phyloP scores from a whole-genome alignment of 2,329 filamentous ascomycete genomes.

The Aspergillus oerlinghausenensis region DNA sequence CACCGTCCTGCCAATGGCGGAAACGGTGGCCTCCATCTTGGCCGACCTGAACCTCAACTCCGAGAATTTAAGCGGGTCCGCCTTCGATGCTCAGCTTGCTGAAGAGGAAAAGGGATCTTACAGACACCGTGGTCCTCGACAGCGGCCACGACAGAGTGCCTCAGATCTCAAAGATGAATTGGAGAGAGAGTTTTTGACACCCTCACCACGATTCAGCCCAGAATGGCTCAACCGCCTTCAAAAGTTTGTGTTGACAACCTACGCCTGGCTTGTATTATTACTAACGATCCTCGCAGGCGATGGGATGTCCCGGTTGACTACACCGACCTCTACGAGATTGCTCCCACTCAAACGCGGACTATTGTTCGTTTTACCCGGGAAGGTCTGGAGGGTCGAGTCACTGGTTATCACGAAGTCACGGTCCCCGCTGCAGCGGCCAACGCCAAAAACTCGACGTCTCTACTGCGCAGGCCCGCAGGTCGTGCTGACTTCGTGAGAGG shows the following conservation, averaged over 20 bases:
- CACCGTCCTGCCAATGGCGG: conserved; percentile 18
- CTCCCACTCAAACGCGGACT: conserved; percentile 89
- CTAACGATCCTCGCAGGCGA: conserved; percentile 38
- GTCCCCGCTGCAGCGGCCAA: conserved; percentile 83
- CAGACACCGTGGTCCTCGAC: conserved; percentile 37
- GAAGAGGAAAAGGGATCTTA: conserved; percentile 27
- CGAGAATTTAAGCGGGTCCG: conserved; percentile 18
- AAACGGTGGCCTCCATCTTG: conserved; percentile 24
- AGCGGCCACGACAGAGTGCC: conserved; percentile 43
- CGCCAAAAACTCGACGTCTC: conserved; percentile 90
- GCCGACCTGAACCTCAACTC: conserved; percentile 23
- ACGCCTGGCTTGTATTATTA: neutral
- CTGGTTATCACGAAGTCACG: conserved; percentile 90
- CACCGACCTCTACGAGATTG: conserved; percentile 77
- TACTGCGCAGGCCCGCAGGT: conserved; percentile 78
- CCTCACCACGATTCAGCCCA: conserved; percentile 71
- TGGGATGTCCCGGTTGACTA: conserved; percentile 83
- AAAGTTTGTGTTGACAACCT: neutral
- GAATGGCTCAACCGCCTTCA: neutral
- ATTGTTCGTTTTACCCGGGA: conserved; percentile 88
- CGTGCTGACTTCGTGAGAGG: conserved; percentile 89
- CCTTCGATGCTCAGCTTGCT: conserved; percentile 26
- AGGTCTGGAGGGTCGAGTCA: conserved; percentile 86
- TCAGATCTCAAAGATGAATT: conserved; percentile 66
- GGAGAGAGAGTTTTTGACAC: conserved; percentile 72